These are phyloP conservation scores for Phytophthora sansomeana DNA, from an alignment of 352 stramenopile species.

Conservation along the genomic window DNA sequence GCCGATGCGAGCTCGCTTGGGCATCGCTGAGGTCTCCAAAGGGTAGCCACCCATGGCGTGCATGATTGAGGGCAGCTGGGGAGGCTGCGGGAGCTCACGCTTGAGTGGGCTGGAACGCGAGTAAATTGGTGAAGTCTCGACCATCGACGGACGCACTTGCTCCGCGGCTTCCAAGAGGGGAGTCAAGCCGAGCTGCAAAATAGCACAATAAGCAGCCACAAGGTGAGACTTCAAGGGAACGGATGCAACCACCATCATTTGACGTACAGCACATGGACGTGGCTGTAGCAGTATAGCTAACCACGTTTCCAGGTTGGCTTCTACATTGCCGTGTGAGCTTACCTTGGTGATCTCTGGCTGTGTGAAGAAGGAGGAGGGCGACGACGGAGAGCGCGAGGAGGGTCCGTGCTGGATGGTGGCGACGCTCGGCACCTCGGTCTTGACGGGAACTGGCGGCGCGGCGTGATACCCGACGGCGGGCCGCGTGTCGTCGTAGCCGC, in stretches of 20 bases:
- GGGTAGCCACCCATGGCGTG: slow-evolving; percentile 50
- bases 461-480: slow-evolving; percentile 23
- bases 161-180: slow-evolving; percentile 70
- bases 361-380: slow-evolving; percentile 53
- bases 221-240: slow-evolving; percentile 29
- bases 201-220: slow-evolving; percentile 27
- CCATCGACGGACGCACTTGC: slow-evolving; percentile 44
- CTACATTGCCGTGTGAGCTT: slow-evolving; percentile 5
- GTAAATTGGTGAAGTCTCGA: slow-evolving; percentile 21
- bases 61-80: slow-evolving; percentile 48
- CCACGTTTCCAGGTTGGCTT: too few relatives aligned
- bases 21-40: slow-evolving; percentile 27
- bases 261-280: slow-evolving; percentile 13
- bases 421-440: slow-evolving; percentile 14
- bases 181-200: slow-evolving; percentile 58
- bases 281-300: too few relatives aligned
- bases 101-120: slow-evolving; percentile 34
- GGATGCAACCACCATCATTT: slow-evolving; percentile 28
- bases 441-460: slow-evolving; percentile 21
- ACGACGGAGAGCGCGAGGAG: slow-evolving; percentile 47
- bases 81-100: slow-evolving; percentile 27
- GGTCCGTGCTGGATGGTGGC: slow-evolving; percentile 18
- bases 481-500: slow-evolving; percentile 20
- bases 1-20: slow-evolving; percentile 46
- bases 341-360: slow-evolving; percentile 45